Evolutionary conservation across 192 early-diverging fungal genomes (phyloP), one percentile per base, ranked within the genome.

Genomic region (Coemansia sp.): DNA sequence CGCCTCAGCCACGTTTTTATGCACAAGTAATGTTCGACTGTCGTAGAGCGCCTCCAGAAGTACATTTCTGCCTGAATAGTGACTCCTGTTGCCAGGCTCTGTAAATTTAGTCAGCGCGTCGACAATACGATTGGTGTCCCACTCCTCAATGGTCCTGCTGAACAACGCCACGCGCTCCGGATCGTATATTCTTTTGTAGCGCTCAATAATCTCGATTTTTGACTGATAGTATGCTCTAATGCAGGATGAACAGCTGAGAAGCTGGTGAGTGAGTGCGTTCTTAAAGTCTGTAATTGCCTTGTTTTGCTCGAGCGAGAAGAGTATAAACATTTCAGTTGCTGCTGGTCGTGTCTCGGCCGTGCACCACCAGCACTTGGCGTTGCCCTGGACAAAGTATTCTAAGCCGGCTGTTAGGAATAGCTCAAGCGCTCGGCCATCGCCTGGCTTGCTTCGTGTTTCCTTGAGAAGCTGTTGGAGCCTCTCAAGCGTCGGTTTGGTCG

Each of bases 301-400:
- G 4, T 38, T 62, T 15, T 68, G 43, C 5, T 38, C 27, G 21
- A 81, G 57, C 14, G 73, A 66, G 55, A 77, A 73, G 13, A 81
- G 54, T n/a, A 73, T 64, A n/a, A 81, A 57, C 62, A 77, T 69
- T 39, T 69, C 66, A 10, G 66, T 61, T 2, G 69, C 67, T 8
- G 64, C 55, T 9, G 57, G 54, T n/a, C 47, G 37, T 12, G 69
- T 62, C 24, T 55, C 55, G 0, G 44, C 54, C 7, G 40, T 63
- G 55, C 78, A 80, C 72, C 71, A 80, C 78, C 78, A 80, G 62
- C 78, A 80, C 19, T 57, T 45, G n/a, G 58, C 65, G 12, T 67
- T 47, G 21, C 68, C 62, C 10, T 67, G 37, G 19, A 80, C 66
- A 57, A 80, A 75, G 42, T 71, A 75, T 21, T 14, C 25, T 19